These are phyloP conservation scores for Sporodiniella umbellata DNA, from an alignment of 371 early-diverging fungal genomes.

Conservation along the genomic window DNA sequence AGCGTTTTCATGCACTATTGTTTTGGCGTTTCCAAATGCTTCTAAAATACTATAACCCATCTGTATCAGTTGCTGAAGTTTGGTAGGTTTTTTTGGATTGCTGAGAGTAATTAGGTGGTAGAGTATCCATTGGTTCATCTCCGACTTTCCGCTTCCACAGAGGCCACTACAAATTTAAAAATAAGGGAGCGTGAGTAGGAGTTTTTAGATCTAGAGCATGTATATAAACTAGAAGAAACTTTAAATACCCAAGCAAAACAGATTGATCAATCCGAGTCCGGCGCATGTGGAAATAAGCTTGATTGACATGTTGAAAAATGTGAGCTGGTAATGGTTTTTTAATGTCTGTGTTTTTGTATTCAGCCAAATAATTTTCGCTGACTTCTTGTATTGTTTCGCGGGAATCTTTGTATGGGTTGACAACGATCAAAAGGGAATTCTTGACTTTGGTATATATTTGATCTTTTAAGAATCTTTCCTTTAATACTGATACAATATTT, in stretches of 20 bases:
- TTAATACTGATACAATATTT: conserved; percentile 49
- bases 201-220: too few relatives aligned
- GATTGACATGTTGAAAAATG: conserved; percentile 39
- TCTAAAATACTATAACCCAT: conserved; percentile 55
- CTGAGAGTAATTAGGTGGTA: conserved; percentile 66
- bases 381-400: conserved; percentile 35
- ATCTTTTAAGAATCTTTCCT: conserved; percentile 56
- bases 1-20: conserved; percentile 68
- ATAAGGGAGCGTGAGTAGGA: not conserved
- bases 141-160: conserved; percentile 83
- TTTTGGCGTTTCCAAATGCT: conserved; percentile 86
- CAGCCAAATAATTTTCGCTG: conserved; percentile 39
- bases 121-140: conserved; percentile 57
- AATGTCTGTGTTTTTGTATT: conserved; percentile 38
- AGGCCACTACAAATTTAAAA: conserved; percentile 63
- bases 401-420: conserved; percentile 53
- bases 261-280: conserved; percentile 41
- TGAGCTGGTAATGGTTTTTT: conserved; percentile 27
- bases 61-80: conserved; percentile 52
- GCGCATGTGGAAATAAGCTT: conserved; percentile 44
- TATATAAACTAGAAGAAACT: not conserved
- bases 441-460: conserved; percentile 66
- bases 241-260: conserved; percentile 33
- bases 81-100: conserved; percentile 72
- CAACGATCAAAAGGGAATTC: conserved; percentile 45